Evolutionary conservation across 2,329 filamentous ascomycete species (phyloP), one percentile per base, ranked within the genome.

Genomic region (Cladosporium sp.): DNA sequence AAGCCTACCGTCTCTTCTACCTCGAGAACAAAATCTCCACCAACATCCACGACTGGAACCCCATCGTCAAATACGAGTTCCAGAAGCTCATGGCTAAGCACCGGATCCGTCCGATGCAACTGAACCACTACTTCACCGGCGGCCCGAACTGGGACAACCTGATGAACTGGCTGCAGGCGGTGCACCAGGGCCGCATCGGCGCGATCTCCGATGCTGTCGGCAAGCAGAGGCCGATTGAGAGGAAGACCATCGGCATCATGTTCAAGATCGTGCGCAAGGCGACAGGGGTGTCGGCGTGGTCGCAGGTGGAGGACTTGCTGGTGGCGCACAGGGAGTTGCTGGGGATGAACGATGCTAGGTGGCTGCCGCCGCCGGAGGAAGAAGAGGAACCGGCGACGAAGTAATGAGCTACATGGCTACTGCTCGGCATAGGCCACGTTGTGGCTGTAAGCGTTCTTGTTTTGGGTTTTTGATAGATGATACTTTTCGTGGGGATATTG

Each of bases 1-100:
- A 63, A 41, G 60, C 60, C 49, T 24, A 55, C 14, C 15, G 47
- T 24, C 12, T 63, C 49, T 63, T 63, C 60, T 63, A 63, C 49
- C 3, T 32, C 60, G 60, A 63, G 18, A 63, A 63, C 60, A 41
- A 18, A 8, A 28, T 63, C 34, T 41, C 47, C n/a, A 24, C 60
- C 34, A 26, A 41, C 12, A 54, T 63, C 30, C 21, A 36, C 47
- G 60, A 63, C 32, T 63, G 60, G 60, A 21, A 30, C 49, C 47
- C 60, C 6, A 4, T n/a, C 10, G 60, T 55, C 21, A 54, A 55
- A 26, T 10, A 30, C 3, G 11, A 21, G 12, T 21, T 54, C 7
- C 30, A 38, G 12, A 11, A n/a, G 5, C 11, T 63, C 7, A 10
- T 21, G 36, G 49, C 30, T 3, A 5, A 12, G 1, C 24, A 63